Evolutionary conservation across 441 rosid genomes (phyloP), one percentile per base, ranked within the genome.

Genomic region (Brassica hybrid): DNA sequence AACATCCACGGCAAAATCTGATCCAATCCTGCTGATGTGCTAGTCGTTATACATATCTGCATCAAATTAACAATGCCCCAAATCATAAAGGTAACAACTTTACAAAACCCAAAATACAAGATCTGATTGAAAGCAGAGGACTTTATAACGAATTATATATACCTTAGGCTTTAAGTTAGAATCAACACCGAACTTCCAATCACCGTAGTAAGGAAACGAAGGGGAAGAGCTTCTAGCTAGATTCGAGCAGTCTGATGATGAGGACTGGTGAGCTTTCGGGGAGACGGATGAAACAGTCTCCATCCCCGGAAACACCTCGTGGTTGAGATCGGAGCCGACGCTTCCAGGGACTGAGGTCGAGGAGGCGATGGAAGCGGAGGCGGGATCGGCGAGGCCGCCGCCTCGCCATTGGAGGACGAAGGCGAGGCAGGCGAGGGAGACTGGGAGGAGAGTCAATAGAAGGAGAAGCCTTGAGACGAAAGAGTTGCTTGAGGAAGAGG

Each of bases 371-470:
- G 84, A 66, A 50, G 76, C 78, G 69, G 86, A 65, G 75, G 91
- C 41, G 13, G 96, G 97, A 81, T 92, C 97, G 71, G 84, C 63
- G 17, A 90, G 79, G 14, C 82, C 84, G 67, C 90, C 96, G 16
- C 93, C 95, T 64, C 92, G 89, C 99, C 98, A 95, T 84, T 91
- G 97, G 80, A 95, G 97, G 75, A 84, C 63, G 71, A 95, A 95
- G 64, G 98, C 99, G 69, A 95, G 83, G 71, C 88, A 87, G 19
- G 98, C 97, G 23, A 95, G 94, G 56, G 99, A 88, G 57, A 93
- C 86, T 5, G 98, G 97, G 63, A 95, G 96, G 73, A 91, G 68
- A 30, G 98, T 91, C 69, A 95, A 90, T 68, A 95, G 96, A 60
- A 93, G 89, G 67, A 94, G 86, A 17, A 94, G 89, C 84, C 80